These are phyloP conservation scores for Anacardium occidentale DNA, from an alignment of 345 rosid species.

Conservation along the genomic window DNA sequence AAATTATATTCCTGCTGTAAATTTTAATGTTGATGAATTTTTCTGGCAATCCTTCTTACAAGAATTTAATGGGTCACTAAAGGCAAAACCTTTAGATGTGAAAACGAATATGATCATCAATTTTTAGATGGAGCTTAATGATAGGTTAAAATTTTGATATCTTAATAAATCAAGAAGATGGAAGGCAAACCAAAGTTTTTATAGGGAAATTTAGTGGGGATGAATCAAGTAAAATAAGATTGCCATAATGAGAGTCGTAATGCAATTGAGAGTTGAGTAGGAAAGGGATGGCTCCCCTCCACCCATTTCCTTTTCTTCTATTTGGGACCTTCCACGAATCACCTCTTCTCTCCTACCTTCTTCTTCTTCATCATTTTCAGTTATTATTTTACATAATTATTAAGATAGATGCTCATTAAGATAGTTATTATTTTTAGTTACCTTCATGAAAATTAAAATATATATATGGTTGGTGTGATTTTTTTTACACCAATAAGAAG, in stretches of 20 bases:
- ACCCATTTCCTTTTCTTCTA: conserved; percentile 22
- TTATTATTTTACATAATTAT: neutral
- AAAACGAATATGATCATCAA: too few species aligned
- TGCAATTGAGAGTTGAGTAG: conserved; percentile 36
- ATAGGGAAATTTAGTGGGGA: conserved; percentile 6
- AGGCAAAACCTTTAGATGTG: too few species aligned
- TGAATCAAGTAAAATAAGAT: conserved; percentile 18
- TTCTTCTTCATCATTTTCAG: neutral
- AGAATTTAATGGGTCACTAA: too few species aligned
- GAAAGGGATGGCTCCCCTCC: conserved; percentile 26
- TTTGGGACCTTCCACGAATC: conserved; percentile 29
- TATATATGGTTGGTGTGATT: too few species aligned
- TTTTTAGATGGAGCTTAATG: too few species aligned
- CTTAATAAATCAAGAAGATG: neutral
- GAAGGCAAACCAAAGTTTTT: conserved; percentile 18
- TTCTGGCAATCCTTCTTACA: neutral
- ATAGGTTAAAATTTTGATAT: neutral
- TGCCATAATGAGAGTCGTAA: conserved; percentile 33
- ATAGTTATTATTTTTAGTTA: too few species aligned
- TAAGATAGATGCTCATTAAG: neutral
- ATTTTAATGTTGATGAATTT: too few species aligned
- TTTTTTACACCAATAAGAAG: too few species aligned
- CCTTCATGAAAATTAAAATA: too few species aligned
- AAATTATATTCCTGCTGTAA: too few species aligned
- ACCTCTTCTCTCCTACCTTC: neutral